Conservation (phyloP, 345 rosid genomes). For the Brassica cretica region DNA sequence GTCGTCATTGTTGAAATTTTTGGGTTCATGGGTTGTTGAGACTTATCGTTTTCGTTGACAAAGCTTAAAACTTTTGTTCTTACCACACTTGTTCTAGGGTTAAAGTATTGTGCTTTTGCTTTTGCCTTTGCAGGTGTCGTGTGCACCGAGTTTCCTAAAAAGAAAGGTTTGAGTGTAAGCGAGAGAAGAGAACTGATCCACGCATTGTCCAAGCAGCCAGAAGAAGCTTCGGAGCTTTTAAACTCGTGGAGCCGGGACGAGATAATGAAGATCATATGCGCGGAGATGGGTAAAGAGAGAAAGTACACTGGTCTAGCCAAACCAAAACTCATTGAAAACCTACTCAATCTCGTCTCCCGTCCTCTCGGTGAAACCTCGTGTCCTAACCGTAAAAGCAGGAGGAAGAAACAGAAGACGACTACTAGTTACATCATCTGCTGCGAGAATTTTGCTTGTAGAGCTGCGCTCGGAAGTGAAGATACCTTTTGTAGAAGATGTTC, state of each 20-base stretch:
- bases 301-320: constrained; percentile 91
- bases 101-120: neutral
- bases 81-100: neutral
- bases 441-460: constrained; percentile 86
- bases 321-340: constrained; percentile 88
- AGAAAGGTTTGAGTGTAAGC: constrained; percentile 50
- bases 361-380: constrained; percentile 38
- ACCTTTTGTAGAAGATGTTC: constrained; percentile 86
- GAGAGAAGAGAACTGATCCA: constrained; percentile 85
- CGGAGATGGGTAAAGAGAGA: constrained; percentile 98
- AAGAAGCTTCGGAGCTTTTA: constrained; percentile 65
- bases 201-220: constrained; percentile 64
- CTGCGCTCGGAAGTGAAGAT: constrained; percentile 58
- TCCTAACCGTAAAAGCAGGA: constrained; percentile 46
- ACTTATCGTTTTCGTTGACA: neutral
- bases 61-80: neutral
- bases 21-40: neutral
- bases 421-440: constrained; percentile 59
- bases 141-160: constrained; percentile 17
- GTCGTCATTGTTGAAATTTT: constrained; percentile 2
- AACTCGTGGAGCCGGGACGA: constrained; percentile 95
- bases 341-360: constrained; percentile 71
- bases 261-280: constrained; percentile 85
- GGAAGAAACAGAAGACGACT: constrained; percentile 47
- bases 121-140: constrained; percentile 11